Percentiles rank a stretch among this genome's conserved stretches.
Conservation (phyloP, 495 filamentous ascomycete genomes). For the Rostrohypoxylon terebratum region DNA sequence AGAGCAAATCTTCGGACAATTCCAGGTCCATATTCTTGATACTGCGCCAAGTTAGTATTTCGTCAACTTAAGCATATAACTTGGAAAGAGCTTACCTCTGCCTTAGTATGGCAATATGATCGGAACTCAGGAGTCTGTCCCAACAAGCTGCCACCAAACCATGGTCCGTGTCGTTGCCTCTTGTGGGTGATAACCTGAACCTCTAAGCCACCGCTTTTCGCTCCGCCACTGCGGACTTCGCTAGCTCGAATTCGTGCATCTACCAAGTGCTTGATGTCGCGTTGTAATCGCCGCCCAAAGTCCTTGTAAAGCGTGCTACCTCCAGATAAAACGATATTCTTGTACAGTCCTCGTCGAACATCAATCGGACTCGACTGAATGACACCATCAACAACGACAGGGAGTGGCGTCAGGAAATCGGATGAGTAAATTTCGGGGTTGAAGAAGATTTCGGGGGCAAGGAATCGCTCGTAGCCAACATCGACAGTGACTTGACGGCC, state of each 20-base stretch:
- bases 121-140: conserved; percentile 99
- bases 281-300: conserved; percentile 93
- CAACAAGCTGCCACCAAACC: conserved; percentile 96
- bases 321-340: conserved; percentile 98
- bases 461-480: conserved; percentile 97
- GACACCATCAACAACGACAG: conserved; percentile 92
- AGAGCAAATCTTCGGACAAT: conserved; percentile 96
- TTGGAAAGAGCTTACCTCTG: conserved; percentile 61
- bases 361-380: conserved; percentile 98
- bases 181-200: conserved; percentile 97
- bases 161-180: conserved; percentile 95
- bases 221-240: conserved; percentile 89
- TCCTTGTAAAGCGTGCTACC: conserved; percentile 98
- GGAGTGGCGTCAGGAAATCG: conserved; percentile 95
- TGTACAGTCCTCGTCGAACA: conserved; percentile 95
- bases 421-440: conserved; percentile 99
- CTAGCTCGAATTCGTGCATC: conserved; percentile 71
- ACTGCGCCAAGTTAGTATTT: conserved; percentile 58
- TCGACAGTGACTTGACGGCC: conserved; percentile 87
- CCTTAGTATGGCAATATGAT: conserved; percentile 99
- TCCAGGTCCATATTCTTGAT: conserved; percentile 93
- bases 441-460: conserved; percentile 99
- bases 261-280: conserved; percentile 94
- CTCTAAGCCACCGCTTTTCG: conserved; percentile 91
- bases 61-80: conserved; percentile 32